Evolutionary conservation across 148 eudicot species (phyloP), one percentile per base, ranked within the genome.

Genomic region (Persicaria maculosa): DNA sequence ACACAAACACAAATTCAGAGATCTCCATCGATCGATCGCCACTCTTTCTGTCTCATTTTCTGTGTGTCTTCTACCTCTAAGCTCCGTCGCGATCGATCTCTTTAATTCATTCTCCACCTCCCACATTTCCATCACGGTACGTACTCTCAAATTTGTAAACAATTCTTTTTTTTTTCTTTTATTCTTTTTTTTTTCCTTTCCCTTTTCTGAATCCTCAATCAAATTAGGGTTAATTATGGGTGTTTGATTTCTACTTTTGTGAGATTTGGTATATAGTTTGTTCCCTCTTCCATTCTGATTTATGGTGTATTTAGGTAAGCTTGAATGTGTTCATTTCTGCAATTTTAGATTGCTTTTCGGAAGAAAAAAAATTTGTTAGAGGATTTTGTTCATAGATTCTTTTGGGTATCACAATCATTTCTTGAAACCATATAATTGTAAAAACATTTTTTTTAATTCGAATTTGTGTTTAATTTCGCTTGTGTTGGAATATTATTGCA

Each of bases 351-450:
- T 58, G 40, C 9, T 0, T 58, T 3, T 58, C 9, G 7, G 7
- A 55, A 6, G 4, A 55, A 17, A 55, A 5, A 14, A 55, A 55
- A 55, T 9, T 57, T 57, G 62, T 57, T 7, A 52, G 55, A 15
- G 17, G 22, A 4, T 17, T n/a, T 19, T 9, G 16, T 48, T 48
- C 3, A 14, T 7, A n/a, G 15, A 7, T 53, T 53, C 0, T 53
- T 53, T 53, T 53, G 57, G n/a, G 57, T 53, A 53, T 53, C 57
- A 53, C n/a, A 53, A 53, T 43, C 46, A 65, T 65, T 65, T 25
- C 44, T 4, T 7, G 3, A 20, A 4, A 55, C 7, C 16, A 22
- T 22, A 55, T 6, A 6, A 4, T n/a, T 7, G 31, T 55, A 16
- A 17, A n/a, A 6, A 8, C 0, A n/a, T 55, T 55, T 55, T 55